Evolutionary conservation across 257 asterid genomes (phyloP), one percentile per base, ranked within the genome.

Genomic region (Ligustrum vulgare): DNA sequence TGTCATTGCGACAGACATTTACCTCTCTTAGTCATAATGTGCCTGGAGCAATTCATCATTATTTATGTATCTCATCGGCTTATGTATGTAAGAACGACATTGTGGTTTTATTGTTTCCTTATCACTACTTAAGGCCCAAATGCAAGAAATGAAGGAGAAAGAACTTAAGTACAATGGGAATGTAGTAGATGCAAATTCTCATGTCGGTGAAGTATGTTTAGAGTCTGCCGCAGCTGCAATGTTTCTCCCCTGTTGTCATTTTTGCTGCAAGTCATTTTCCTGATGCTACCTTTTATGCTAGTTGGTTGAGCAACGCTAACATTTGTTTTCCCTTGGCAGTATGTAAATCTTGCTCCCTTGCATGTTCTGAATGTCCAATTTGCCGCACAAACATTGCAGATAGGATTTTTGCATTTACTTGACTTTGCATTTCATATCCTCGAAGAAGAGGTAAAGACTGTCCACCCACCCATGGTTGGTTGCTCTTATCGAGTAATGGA

Each of bases 191-290:
- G 80, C 85, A 74, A 91, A 88, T 83, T 91, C 96, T 72, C 98
- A 91, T 70, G 89, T 80, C 34, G 92, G 99, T 82, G 89, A 92
- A 92, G 92, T 94, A 63, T 94, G 99, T 80, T 94, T 94, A 65
- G 99, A 94, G 85, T 92, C 96, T 13, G 81, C 95, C 63, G 82
- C 98, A 64, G 90, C 98, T 77, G 89, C 97, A 1, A 94, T 94
- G 99, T 96, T 94, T 78, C 97, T 94, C 32, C 98, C 99, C 16
- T 94, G 99, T 84, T 96, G 99, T 77, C 99, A 94, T 85, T 94
- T 92, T 87, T 91, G 97, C 79, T 81, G 99, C 91, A 85, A 87
- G 99, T 86, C 62, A 6, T 64, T 60, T 65, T 77, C 68, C 69
- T 22, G 22, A 16, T 20, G 13, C 34, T 23, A 28, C 43, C 2